Conservation (phyloP, 352 stramenopile genomes). For the Phytophthora idaei region DNA sequence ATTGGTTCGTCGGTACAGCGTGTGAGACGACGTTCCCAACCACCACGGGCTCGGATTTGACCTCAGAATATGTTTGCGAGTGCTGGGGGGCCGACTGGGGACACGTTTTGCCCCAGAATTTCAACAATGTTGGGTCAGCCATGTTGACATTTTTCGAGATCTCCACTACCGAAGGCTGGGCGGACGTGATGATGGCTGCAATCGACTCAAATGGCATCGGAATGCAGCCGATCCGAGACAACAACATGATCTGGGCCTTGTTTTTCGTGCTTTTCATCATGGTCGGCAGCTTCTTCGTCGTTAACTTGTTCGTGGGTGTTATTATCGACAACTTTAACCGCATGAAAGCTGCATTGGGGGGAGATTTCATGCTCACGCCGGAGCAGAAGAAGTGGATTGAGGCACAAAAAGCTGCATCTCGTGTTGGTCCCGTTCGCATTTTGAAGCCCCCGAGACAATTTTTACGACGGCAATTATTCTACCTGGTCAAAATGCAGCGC, state of each 20-base stretch:
- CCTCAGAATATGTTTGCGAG: constrained; percentile 73
- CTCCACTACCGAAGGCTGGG: constrained; percentile 93
- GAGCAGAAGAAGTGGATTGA: constrained; percentile 93
- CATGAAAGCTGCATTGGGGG: constrained; percentile 83
- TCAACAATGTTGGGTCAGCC: constrained; percentile 83
- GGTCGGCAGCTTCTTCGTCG: constrained; percentile 92
- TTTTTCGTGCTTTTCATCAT: constrained; percentile 94
- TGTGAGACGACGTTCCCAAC: constrained; percentile 31
- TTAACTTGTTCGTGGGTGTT: constrained; percentile 94
- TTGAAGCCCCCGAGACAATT: constrained; percentile 56
- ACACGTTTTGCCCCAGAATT: constrained; percentile 67
- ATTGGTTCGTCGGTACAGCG: constrained; percentile 51
- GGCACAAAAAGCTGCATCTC: constrained; percentile 68
- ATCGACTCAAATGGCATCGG: constrained; percentile 90
- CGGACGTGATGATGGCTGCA: constrained; percentile 90
- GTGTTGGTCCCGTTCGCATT: constrained; percentile 65
- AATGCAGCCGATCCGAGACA: constrained; percentile 92
- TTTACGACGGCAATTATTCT: constrained; percentile 65
- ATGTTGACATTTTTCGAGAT: constrained; percentile 94
- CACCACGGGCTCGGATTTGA: constrained; percentile 32
- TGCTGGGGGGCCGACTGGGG: constrained; percentile 65
- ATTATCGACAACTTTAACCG: constrained; percentile 96
- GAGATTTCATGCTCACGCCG: constrained; percentile 84
- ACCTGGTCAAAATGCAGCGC: constrained; percentile 57
- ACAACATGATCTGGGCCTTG: constrained; percentile 75